Base-by-base conservation (phyloP, 208 protist species). In the Leishmania mexicana region DNA sequence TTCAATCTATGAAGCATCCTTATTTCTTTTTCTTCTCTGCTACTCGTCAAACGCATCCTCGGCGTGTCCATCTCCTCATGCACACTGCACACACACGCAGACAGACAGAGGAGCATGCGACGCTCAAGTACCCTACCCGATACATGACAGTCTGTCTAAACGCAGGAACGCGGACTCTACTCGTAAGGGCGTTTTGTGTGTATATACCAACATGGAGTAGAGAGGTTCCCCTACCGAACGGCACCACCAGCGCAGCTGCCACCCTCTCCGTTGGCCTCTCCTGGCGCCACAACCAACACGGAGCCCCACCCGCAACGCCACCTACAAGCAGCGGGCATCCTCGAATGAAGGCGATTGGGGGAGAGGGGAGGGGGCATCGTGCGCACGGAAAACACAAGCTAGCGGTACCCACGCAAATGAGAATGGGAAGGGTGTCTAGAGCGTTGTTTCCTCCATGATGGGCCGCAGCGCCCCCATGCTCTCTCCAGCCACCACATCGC, bases 401-500 rank as follows among this genome's bases (percentile, higher is more conserved):
- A 24, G 67, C 67, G 19, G 5, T 6, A 49, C 21, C 17, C 40
- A 72, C 42, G 40, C 38, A 72, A 72, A 72, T n/a, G 67, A 47
- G 24, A 1, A 42, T 15, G 5, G 15, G 7, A n/a, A 13, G 11
- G 5, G 24, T 0, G 45, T 57, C 51, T 76, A 96, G 28, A 96
- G 85, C 17, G 81, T 89, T 35, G 90, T 93, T 60, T 96, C 92
- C 79, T 90, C 86, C 28, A 92, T 80, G 71, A 98, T 95, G 72
- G 93, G 93, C 60, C 91, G 87, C 47, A 98, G 84, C 11, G 88
- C 77, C 21, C 94, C 94, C 95, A 98, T 98, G 84, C 94, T 92
- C 65, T 95, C 93, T 1, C 95, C 95, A 31, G 93, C 94, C 21
- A 97, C 92, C 24, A 97, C 91, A 92, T 98, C 95, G 81, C 92